Conservation (phyloP, 116 monocot species). For the Phalaenopsis hybrid region DNA sequence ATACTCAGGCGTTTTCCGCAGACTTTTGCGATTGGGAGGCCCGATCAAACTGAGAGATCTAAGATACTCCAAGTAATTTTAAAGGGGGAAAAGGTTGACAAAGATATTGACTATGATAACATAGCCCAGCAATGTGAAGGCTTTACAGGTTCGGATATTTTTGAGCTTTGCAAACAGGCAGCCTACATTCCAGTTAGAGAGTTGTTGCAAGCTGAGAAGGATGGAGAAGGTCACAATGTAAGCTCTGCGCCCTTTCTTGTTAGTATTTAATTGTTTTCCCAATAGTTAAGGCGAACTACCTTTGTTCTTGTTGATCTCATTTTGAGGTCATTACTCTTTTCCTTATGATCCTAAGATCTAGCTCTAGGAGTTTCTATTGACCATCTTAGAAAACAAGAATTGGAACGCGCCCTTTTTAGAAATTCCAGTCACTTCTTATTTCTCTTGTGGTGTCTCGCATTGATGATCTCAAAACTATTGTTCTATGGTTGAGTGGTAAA, state of each 20-base stretch:
- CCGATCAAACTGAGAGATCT: constrained; percentile 64
- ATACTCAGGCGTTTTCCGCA: constrained; percentile 91
- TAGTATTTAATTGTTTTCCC: too few relatives aligned
- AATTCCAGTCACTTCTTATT: too few relatives aligned
- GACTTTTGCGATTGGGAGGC: constrained; percentile 84
- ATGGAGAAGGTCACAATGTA: constrained; percentile 42
- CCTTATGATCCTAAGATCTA: too few relatives aligned
- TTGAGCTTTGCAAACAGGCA: constrained; percentile 92
- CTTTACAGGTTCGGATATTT: constrained; percentile 89
- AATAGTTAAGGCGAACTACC: too few relatives aligned
- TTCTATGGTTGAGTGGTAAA: too few relatives aligned
- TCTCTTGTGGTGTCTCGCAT: too few relatives aligned
- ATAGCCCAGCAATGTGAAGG: constrained; percentile 72
- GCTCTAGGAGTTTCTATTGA: too few relatives aligned
- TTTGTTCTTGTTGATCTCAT: too few relatives aligned
- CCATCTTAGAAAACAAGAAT: too few relatives aligned
- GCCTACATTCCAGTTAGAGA: constrained; percentile 96
- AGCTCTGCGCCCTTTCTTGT: constrained; percentile 17
- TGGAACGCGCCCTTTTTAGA: too few relatives aligned
- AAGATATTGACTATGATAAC: constrained; percentile 62
- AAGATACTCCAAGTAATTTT: constrained; percentile 84
- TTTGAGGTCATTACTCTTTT: too few relatives aligned
- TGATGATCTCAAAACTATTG: too few relatives aligned
- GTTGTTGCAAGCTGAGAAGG: constrained; percentile 65
- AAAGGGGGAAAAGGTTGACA: constrained; percentile 74